phyloP scores from a whole-genome alignment of 345 rosid genomes.

The Erucastrum elatum region DNA sequence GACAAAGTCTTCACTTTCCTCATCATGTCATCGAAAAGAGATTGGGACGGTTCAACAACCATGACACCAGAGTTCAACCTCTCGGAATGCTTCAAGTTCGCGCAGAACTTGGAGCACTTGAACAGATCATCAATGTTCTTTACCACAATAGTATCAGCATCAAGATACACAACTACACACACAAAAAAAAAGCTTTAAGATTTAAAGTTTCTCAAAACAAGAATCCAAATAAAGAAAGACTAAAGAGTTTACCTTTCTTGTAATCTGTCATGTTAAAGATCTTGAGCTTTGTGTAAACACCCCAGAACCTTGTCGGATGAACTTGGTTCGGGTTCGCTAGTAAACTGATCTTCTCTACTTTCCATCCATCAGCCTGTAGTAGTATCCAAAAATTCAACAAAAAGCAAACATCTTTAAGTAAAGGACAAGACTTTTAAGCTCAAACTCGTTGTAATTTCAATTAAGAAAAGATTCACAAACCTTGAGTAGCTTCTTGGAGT shows the following conservation, averaged over 20 bases:
- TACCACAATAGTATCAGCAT: constrained; percentile 97
- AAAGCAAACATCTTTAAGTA: constrained; percentile 1
- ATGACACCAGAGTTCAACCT: constrained; percentile 94
- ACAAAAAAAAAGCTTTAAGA: constrained; percentile 8
- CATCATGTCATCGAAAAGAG: constrained; percentile 80
- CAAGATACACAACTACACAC: constrained; percentile 88
- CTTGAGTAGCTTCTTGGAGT: constrained; percentile 66
- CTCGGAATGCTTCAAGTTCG: constrained; percentile 94
- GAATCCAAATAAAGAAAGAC: background rate
- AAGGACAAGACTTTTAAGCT: background rate
- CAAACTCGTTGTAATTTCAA: background rate
- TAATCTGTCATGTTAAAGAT: constrained; percentile 90
- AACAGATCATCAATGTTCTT: constrained; percentile 88
- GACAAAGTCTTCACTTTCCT: constrained; percentile 71
- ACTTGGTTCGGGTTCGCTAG: constrained; percentile 85
- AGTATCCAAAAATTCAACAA: background rate
- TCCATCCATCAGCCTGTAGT: constrained; percentile 96
- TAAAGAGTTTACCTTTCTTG: constrained; percentile 59
- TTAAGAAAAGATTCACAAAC: constrained; percentile 22
- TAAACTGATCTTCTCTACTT: constrained; percentile 83
- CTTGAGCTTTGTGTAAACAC: constrained; percentile 94
- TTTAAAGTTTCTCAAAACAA: background rate
- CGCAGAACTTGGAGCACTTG: constrained; percentile 79
- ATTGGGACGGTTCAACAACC: constrained; percentile 90
- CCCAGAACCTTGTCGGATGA: constrained; percentile 92